phyloP scores from a whole-genome alignment of 2,329 filamentous ascomycete genomes.

The Hymenoscyphus occultus region DNA sequence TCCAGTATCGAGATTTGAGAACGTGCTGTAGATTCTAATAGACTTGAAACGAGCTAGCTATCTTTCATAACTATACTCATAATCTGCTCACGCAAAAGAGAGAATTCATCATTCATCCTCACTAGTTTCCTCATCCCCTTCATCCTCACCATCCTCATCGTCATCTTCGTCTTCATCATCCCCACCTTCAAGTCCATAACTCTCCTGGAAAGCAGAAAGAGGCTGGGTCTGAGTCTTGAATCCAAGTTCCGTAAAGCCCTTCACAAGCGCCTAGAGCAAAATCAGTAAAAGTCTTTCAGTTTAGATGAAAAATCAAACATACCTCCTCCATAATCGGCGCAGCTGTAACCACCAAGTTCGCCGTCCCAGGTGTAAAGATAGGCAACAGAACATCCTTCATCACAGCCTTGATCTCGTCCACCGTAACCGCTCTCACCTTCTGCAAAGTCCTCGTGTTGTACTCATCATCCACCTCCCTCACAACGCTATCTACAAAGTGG shows the following conservation, averaged over 20 bases:
- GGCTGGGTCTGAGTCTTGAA: conserved; percentile 75
- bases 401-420: conserved; percentile 71
- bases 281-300: conserved; percentile 4
- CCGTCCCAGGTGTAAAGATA: conserved; percentile 74
- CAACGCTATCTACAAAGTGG: conserved; percentile 79
- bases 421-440: conserved; percentile 70
- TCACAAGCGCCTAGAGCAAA: conserved; percentile 62
- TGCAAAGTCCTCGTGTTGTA: conserved; percentile 76
- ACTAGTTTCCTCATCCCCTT: conserved; percentile 24
- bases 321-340: conserved; percentile 83
- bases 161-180: conserved; percentile 52
- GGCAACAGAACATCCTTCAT: conserved; percentile 75
- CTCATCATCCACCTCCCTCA: conserved; percentile 70
- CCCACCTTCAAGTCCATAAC: conserved; percentile 74
- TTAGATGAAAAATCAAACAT: conserved; percentile 39
- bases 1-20: too few relatives aligned
- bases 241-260: conserved; percentile 69
- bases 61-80: background rate
- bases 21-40: too few relatives aligned
- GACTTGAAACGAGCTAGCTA: too few relatives aligned
- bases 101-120: conserved; percentile 19
- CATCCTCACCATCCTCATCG: conserved; percentile 31
- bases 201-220: conserved; percentile 80
- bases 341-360: conserved; percentile 87
- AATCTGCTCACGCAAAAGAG: background rate